A percentile compares a stretch with the other conserved stretches of the same genome.
Conservation (phyloP, 140 eudicot genomes). For the Ambrosia hybrid region DNA sequence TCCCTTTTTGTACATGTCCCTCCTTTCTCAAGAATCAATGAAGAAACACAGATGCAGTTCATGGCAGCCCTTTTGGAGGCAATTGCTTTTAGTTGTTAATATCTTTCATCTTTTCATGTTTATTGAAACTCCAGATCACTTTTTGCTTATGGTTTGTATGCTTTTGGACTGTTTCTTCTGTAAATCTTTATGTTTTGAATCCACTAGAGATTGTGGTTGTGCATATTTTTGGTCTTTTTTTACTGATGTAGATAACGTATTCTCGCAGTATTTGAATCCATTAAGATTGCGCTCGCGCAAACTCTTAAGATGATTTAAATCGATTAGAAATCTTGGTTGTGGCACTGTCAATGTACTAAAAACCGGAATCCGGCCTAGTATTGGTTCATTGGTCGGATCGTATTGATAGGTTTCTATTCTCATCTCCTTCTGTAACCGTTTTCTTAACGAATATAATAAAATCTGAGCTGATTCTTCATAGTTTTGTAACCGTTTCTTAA, state of each 20-base stretch:
- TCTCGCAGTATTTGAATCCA: not conserved
- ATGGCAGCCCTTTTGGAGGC: conserved; percentile 55
- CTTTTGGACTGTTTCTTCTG: conserved; percentile 3
- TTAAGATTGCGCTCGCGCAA: too few species aligned
- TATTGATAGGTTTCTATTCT: too few species aligned
- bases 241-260: not conserved
- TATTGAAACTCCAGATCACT: not conserved
- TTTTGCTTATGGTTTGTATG: conserved; percentile 16
- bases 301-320: not conserved
- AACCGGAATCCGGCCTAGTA: not conserved
- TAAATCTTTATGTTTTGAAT: conserved; percentile 16
- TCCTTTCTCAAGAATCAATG: conserved; percentile 52
- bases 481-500: too few species aligned
- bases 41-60: conserved; percentile 67
- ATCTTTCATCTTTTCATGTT: conserved; percentile 14
- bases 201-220: conserved; percentile 20
- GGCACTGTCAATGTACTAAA: not conserved
- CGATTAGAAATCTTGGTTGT: not conserved
- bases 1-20: conserved; percentile 82
- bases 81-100: conserved; percentile 54
- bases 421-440: too few species aligned
- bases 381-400: not conserved
- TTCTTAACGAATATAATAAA: too few species aligned
- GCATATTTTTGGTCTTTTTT: not conserved
- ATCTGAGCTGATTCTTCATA: too few species aligned